phyloP scores from a whole-genome alignment of 176 grass and related monocot species.

The Triticum aestivum region DNA sequence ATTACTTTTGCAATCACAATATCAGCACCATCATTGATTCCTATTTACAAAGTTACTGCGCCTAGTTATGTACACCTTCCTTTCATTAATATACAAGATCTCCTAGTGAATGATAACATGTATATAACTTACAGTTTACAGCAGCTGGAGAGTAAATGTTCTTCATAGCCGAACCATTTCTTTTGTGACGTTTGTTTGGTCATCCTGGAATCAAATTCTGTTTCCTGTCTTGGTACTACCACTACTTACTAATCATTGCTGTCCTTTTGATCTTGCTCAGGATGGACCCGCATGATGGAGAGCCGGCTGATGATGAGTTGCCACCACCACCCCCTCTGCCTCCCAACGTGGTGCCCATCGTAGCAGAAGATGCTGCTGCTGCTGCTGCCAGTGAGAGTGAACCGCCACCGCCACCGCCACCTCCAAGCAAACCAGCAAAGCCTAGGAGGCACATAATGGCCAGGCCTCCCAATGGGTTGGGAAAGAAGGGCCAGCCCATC shows the following conservation, averaged over 20 bases:
- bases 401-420: background rate
- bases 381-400: background rate
- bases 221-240: background rate
- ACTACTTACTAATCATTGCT: background rate
- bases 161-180: too few species aligned
- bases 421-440: slow-evolving; percentile 11
- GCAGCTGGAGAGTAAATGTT: too few species aligned
- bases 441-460: slow-evolving; percentile 45
- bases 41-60: background rate
- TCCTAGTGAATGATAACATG: too few species aligned
- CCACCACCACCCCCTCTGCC: slow-evolving; percentile 55
- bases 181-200: background rate
- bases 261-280: background rate
- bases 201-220: background rate
- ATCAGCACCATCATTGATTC: background rate
- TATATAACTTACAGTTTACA: too few species aligned
- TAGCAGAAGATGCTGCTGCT: background rate
- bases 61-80: too few species aligned
- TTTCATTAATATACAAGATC: too few species aligned
- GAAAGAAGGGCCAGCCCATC: slow-evolving; percentile 40
- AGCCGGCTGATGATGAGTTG: slow-evolving; percentile 16
- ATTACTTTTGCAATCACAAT: background rate
- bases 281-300: slow-evolving; percentile 21
- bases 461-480: slow-evolving; percentile 53
- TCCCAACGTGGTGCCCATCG: slow-evolving; percentile 43